phyloP scores from a whole-genome alignment of 2,329 filamentous ascomycete genomes.

The Didymella glomerata region DNA sequence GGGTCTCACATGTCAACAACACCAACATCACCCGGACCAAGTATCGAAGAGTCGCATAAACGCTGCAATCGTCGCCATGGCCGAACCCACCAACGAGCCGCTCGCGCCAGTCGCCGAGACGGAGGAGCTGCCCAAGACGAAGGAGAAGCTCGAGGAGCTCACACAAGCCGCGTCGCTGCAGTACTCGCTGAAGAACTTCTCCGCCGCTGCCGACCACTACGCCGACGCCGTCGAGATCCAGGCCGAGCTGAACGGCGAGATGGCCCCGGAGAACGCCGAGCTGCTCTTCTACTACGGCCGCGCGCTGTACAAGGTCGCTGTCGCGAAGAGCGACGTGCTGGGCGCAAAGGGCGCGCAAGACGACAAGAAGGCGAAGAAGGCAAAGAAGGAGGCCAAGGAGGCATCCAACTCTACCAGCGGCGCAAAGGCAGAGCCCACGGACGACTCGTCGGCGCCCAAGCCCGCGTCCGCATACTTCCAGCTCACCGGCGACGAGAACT shows the following conservation, averaged over 20 bases:
- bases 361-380: slow-evolving; percentile 61
- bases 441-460: slow-evolving; percentile 67
- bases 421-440: slow-evolving; percentile 55
- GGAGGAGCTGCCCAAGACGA: slow-evolving; percentile 54
- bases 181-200: slow-evolving; percentile 89
- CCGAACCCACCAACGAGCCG: slow-evolving; percentile 31
- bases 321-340: slow-evolving; percentile 92
- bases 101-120: slow-evolving; percentile 32
- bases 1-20: slow-evolving; percentile 10
- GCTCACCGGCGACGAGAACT: slow-evolving; percentile 94
- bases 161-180: slow-evolving; percentile 82
- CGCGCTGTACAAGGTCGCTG: slow-evolving; percentile 90
- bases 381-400: slow-evolving; percentile 55
- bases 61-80: slow-evolving; percentile 27
- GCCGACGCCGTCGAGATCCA: slow-evolving; percentile 90
- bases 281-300: slow-evolving; percentile 94
- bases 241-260: slow-evolving; percentile 89
- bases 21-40: background rate
- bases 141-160: slow-evolving; percentile 76
- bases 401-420: slow-evolving; percentile 40
- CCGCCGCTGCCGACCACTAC: slow-evolving; percentile 84
- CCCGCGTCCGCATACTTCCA: slow-evolving; percentile 73
- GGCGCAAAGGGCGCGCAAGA: slow-evolving; percentile 77
- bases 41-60: background rate
- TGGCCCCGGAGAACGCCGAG: slow-evolving; percentile 88